phyloP scores from a whole-genome alignment of 1,139 yeast genomes.

The Zygoascus hellenicus region DNA sequence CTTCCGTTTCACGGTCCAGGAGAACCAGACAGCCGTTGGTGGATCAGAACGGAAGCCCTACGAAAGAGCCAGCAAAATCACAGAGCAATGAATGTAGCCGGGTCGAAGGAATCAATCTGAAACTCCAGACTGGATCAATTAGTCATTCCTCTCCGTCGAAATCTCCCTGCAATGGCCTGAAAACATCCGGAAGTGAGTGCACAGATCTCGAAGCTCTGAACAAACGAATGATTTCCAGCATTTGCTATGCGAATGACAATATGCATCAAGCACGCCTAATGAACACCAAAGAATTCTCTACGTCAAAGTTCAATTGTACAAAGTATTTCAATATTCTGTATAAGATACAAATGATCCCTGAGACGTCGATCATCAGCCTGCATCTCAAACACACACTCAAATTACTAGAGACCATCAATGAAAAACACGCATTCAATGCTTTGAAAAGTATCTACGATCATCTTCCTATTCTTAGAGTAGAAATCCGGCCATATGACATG shows the following conservation, averaged over 20 bases:
- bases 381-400: slow-evolving; percentile 6
- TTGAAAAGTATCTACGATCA: slow-evolving; percentile 3
- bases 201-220: slow-evolving; percentile 1
- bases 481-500: background rate
- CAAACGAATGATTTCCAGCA: slow-evolving; percentile 1
- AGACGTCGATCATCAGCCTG: slow-evolving; percentile 5
- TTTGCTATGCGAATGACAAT: background rate
- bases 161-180: too few species aligned
- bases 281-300: slow-evolving; percentile 3
- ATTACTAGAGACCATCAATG: slow-evolving; percentile 1
- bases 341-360: slow-evolving; percentile 2
- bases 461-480: background rate
- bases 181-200: too few species aligned
- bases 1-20: background rate
- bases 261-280: background rate
- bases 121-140: too few species aligned
- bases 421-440: slow-evolving; percentile 4
- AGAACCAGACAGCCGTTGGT: background rate
- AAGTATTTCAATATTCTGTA: slow-evolving; percentile 7
- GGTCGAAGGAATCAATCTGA: too few species aligned
- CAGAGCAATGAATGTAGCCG: too few species aligned
- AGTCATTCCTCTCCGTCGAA: too few species aligned
- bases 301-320: slow-evolving; percentile 4
- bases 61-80: background rate
- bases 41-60: slow-evolving; percentile 1